Conservation (phyloP, 306 rosid genomes). For the Boehmeria nivea region DNA sequence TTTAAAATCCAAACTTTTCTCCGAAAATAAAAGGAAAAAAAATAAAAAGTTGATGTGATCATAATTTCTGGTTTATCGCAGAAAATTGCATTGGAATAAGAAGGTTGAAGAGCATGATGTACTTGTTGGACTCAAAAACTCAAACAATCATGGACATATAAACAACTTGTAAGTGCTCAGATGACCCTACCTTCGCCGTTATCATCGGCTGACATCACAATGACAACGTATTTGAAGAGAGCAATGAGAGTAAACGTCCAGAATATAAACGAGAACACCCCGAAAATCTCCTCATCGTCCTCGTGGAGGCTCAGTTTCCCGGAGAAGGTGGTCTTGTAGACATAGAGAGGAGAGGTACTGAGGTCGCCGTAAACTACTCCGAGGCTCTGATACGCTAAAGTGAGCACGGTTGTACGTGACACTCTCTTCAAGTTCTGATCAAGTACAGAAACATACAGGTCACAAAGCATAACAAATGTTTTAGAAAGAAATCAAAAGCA, state of each 20-base stretch:
- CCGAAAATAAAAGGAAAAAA: neutral
- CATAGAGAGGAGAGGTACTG: constrained; percentile 79
- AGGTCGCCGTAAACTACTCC: constrained; percentile 88
- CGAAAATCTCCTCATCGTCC: constrained; percentile 67
- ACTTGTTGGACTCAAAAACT: neutral
- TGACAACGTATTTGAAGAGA: constrained; percentile 67
- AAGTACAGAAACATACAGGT: constrained; percentile 1
- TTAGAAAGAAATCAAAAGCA: neutral
- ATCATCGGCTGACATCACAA: constrained; percentile 75
- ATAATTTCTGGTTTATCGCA: no score
- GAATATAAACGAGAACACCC: constrained; percentile 72
- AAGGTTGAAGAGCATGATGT: constrained; percentile 4
- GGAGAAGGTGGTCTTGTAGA: constrained; percentile 73
- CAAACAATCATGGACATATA: neutral
- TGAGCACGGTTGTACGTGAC: constrained; percentile 45
- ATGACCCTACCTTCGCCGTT: constrained; percentile 68
- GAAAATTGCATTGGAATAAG: no score
- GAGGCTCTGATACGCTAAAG: constrained; percentile 75
- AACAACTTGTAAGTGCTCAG: neutral
- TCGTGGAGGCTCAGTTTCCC: constrained; percentile 65
- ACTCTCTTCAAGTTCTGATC: constrained; percentile 52
- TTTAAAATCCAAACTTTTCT: no score
- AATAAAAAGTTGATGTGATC: no score
- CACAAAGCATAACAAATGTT: neutral
- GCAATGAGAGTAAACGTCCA: constrained; percentile 78